Evolutionary conservation across 2,329 filamentous ascomycete species (phyloP).

Genomic region (Coniochaeta prunicola): DNA sequence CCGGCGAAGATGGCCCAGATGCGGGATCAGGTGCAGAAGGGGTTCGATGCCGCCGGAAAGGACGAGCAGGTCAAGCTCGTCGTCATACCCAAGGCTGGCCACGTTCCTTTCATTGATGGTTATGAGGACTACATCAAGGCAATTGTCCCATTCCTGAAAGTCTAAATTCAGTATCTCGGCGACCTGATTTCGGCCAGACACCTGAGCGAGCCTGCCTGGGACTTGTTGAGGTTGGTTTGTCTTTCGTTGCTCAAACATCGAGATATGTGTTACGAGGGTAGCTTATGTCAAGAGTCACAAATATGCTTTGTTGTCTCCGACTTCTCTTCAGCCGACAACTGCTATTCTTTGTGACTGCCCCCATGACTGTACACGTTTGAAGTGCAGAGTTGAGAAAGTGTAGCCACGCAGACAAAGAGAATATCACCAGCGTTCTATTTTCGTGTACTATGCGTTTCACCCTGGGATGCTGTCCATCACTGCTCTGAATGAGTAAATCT

Average conservation of each 20-base stretch:
- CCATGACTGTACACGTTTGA: background rate
- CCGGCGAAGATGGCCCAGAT: constrained; percentile 29
- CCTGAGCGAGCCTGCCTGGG: background rate
- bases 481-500: background rate
- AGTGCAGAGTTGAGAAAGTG: background rate
- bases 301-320: background rate
- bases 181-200: background rate
- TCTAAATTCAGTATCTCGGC: background rate
- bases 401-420: background rate
- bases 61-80: constrained; percentile 20
- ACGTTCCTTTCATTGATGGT: constrained; percentile 30
- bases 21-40: constrained; percentile 24
- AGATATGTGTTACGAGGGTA: background rate
- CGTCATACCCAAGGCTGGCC: constrained; percentile 27
- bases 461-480: background rate
- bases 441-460: background rate
- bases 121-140: constrained; percentile 21
- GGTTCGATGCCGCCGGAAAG: constrained; percentile 19
- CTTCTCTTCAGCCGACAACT: background rate
- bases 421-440: background rate
- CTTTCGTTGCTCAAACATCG: background rate
- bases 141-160: constrained; percentile 15
- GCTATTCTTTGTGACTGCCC: background rate
- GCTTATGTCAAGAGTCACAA: background rate
- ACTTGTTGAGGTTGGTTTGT: background rate